These are phyloP conservation scores for Exophiala sp. DNA, from an alignment of 2,329 filamentous ascomycete species.

Conservation along the genomic window DNA sequence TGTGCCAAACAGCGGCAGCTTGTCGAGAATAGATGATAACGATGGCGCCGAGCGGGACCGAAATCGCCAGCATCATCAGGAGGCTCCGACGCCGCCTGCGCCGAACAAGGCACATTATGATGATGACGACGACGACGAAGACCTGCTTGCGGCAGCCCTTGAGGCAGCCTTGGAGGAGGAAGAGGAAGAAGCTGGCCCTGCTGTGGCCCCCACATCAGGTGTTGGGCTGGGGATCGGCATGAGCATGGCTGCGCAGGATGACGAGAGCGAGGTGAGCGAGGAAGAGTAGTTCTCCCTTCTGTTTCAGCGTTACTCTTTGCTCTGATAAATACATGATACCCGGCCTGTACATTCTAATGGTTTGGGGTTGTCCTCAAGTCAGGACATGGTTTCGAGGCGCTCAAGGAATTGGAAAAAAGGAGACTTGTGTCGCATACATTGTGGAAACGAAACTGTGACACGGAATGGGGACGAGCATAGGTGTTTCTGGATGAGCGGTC, in stretches of 20 bases:
- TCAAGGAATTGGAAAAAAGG: too few species aligned
- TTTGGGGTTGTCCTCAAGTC: too few species aligned
- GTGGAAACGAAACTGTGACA: too few species aligned
- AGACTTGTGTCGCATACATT: too few species aligned
- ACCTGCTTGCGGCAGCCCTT: slow-evolving; percentile 53
- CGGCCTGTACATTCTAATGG: too few species aligned
- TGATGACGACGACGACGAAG: slow-evolving; percentile 42
- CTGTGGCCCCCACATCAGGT: slow-evolving; percentile 36
- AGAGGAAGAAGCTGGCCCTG: slow-evolving; percentile 43
- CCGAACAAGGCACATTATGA: slow-evolving; percentile 19
- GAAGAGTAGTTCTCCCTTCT: slow-evolving; percentile 47
- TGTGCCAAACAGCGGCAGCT: slow-evolving; percentile 7
- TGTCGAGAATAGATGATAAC: slow-evolving; percentile 9
- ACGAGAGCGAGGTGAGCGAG: slow-evolving; percentile 61
- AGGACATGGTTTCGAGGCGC: too few species aligned
- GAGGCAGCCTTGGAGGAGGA: slow-evolving; percentile 48
- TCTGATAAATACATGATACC: too few species aligned
- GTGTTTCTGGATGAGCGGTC: too few species aligned
- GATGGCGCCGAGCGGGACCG: neutral
- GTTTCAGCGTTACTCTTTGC: too few species aligned
- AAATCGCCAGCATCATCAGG: slow-evolving; percentile 4
- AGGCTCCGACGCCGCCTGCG: slow-evolving; percentile 10
- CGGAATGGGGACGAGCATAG: too few species aligned
- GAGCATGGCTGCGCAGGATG: slow-evolving; percentile 42
- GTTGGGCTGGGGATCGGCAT: slow-evolving; percentile 63